phyloP scores from a whole-genome alignment of 345 rosid genomes.

The Bruguiera parviflora region DNA sequence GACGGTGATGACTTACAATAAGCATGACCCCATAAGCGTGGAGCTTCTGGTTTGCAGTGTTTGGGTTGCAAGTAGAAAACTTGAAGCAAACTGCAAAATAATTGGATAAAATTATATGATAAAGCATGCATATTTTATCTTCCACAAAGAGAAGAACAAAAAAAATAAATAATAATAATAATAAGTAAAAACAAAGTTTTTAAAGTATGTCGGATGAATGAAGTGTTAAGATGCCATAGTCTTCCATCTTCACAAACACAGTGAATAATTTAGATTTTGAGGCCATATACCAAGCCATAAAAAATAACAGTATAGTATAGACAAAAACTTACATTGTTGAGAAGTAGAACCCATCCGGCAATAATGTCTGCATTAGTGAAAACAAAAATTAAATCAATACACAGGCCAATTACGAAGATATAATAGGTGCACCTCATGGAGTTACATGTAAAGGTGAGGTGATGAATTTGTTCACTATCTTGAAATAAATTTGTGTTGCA shows the following conservation, averaged over 20 bases:
- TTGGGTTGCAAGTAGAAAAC: slow-evolving; percentile 68
- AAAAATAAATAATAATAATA: neutral
- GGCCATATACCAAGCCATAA: neutral
- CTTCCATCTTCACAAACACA: no score
- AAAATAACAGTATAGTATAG: slow-evolving; percentile 2
- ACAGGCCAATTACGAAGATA: slow-evolving; percentile 9
- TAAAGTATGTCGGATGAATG: neutral
- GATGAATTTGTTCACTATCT: neutral
- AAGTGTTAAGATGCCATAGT: neutral
- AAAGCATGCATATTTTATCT: neutral
- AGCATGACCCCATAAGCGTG: slow-evolving; percentile 80
- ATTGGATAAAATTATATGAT: slow-evolving; percentile 8
- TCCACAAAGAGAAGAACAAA: no score
- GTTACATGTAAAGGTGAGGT: neutral
- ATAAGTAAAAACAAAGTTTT: neutral
- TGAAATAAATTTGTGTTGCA: neutral
- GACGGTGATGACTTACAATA: slow-evolving; percentile 50
- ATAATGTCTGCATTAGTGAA: slow-evolving; percentile 54
- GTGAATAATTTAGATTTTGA: neutral
- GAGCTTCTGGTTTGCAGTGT: slow-evolving; percentile 65
- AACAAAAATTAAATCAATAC: slow-evolving; percentile 14
- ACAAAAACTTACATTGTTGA: slow-evolving; percentile 51
- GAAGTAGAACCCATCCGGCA: slow-evolving; percentile 82
- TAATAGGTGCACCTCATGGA: neutral
- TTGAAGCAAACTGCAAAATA: slow-evolving; percentile 73